These are phyloP conservation scores for Blastomyces silverae DNA, from an alignment of 2,329 filamentous ascomycete species.

Conservation along the genomic window DNA sequence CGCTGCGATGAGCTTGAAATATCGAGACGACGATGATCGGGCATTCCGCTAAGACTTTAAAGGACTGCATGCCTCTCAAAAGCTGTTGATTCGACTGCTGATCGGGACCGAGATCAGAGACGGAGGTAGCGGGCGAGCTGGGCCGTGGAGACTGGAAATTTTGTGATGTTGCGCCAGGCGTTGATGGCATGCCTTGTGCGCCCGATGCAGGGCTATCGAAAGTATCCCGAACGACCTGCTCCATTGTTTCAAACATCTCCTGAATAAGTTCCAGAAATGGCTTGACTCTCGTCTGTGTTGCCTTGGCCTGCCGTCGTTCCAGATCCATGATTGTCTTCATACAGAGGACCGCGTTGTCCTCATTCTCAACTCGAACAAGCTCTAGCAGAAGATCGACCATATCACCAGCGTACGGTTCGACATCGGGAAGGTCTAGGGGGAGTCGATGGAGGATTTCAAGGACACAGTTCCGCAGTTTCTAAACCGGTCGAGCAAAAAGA, in stretches of 20 bases:
- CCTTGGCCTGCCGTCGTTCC: slow-evolving; percentile 84
- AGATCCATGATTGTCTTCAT: slow-evolving; percentile 98
- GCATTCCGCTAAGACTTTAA: slow-evolving; percentile 96
- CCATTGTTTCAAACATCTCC: slow-evolving; percentile 93
- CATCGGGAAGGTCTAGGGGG: slow-evolving; percentile 65
- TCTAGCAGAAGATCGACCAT: slow-evolving; percentile 86
- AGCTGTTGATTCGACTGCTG: slow-evolving; percentile 75
- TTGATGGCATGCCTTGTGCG: slow-evolving; percentile 46
- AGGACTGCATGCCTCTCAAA: slow-evolving; percentile 93
- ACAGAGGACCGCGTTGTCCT: slow-evolving; percentile 97
- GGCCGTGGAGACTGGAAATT: slow-evolving; percentile 84
- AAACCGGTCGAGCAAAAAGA: slow-evolving; percentile 16
- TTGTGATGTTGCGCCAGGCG: slow-evolving; percentile 48
- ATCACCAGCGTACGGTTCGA: slow-evolving; percentile 82
- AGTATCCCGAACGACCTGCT: slow-evolving; percentile 88
- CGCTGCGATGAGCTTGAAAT: slow-evolving; percentile 81
- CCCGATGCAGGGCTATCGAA: slow-evolving; percentile 65
- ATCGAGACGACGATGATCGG: slow-evolving; percentile 98
- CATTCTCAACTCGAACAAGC: slow-evolving; percentile 84
- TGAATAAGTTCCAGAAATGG: slow-evolving; percentile 85
- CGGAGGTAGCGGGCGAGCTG: slow-evolving; percentile 77
- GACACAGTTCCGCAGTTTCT: slow-evolving; percentile 86
- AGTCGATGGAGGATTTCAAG: slow-evolving; percentile 92
- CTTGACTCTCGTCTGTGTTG: slow-evolving; percentile 74
- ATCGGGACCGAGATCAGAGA: slow-evolving; percentile 73